These are phyloP conservation scores for Linanthus parryae DNA, from an alignment of 148 eudicot species.

Conservation along the genomic window DNA sequence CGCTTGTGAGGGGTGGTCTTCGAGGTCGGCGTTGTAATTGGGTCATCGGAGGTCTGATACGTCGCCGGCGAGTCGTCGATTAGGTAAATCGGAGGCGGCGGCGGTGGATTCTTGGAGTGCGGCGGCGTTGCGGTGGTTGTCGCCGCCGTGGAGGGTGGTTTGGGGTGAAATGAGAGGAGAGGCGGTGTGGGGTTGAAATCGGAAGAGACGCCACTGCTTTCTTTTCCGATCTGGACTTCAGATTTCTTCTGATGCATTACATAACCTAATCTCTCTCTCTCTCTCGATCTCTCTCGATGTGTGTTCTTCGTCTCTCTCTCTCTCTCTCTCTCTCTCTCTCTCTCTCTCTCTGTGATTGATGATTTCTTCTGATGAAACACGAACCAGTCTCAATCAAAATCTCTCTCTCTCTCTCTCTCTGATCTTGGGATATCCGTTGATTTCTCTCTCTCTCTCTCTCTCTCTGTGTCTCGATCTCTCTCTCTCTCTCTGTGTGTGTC, in stretches of 20 bases:
- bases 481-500: neutral
- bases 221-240: constrained; percentile 96
- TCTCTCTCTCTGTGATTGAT: neutral
- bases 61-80: too few species aligned
- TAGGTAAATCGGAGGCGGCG: too few species aligned
- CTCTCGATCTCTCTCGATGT: neutral
- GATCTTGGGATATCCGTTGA: neutral
- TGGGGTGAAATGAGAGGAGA: constrained; percentile 27
- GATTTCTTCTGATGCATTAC: constrained; percentile 99
- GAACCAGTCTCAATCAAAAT: too few species aligned
- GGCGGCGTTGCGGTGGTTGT: constrained; percentile 21
- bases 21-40: constrained; percentile 26
- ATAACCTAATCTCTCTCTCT: constrained; percentile 20
- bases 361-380: neutral
- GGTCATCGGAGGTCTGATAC: constrained; percentile 38
- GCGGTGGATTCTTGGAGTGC: constrained; percentile 23
- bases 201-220: constrained; percentile 98
- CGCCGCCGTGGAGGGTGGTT: constrained; percentile 44
- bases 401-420: neutral
- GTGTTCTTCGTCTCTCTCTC: neutral
- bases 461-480: neutral
- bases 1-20: constrained; percentile 64
- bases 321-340: neutral
- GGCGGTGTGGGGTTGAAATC: constrained; percentile 85
- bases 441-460: constrained; percentile 6